Evolutionary conservation across 148 eudicot species (phyloP).

Genomic region (Rheum nobile): DNA sequence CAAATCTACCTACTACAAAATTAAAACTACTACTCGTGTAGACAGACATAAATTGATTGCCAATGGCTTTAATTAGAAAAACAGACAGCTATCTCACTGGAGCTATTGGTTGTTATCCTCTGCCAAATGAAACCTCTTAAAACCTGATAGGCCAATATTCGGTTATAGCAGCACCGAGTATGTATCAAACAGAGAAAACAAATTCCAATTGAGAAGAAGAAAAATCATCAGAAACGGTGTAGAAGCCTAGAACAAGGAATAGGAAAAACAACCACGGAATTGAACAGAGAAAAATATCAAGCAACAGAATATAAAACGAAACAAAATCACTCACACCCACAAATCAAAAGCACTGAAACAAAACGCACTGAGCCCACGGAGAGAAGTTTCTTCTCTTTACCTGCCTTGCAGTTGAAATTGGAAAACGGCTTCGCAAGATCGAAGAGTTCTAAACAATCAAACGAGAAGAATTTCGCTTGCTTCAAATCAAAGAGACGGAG

Average conservation of each 20-base stretch:
- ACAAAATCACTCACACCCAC: not conserved
- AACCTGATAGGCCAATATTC: not conserved
- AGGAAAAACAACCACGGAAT: not conserved
- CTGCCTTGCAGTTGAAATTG: not conserved
- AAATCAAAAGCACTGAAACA: not conserved
- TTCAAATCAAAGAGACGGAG: constrained; percentile 2
- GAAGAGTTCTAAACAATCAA: not conserved
- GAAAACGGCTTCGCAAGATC: not conserved
- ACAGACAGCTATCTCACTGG: not conserved
- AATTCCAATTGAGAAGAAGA: not conserved
- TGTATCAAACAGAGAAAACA: not conserved
- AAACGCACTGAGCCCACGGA: not conserved
- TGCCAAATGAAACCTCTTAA: not conserved
- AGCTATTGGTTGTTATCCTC: not conserved
- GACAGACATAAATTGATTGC: not conserved
- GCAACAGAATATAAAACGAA: not conserved
- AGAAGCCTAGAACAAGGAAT: not conserved
- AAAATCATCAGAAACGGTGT: not conserved
- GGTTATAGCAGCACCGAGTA: not conserved
- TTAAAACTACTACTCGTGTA: not conserved
- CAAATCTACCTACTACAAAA: not conserved
- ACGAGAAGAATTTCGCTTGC: constrained; percentile 1
- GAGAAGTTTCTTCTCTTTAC: not conserved
- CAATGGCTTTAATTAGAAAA: not conserved
- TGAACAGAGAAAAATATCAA: not conserved